Evolutionary conservation across 106 monocot species (phyloP), one percentile per base, ranked within the genome.

Genomic region (Dendrobium nobile): DNA sequence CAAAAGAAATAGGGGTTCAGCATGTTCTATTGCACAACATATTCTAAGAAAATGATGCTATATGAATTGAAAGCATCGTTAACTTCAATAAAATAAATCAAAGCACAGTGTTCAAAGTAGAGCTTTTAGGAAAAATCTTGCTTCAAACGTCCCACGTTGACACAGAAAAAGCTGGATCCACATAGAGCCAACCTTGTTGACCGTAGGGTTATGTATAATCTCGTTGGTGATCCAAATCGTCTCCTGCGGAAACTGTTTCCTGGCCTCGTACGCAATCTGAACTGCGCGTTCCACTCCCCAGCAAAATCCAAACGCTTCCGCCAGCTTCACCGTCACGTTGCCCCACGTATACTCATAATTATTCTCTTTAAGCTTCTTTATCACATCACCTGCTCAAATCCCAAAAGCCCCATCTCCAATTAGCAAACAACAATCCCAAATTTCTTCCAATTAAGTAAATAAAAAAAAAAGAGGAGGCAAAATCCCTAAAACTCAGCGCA

Each of bases 221-320:
- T 98, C 97, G 74, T 98, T 98, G n/a, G 97, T 98, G 78, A 98
- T 91, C 97, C 97, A 98, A 54, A 98, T 91, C 41, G 45, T 86
- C 55, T 98, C 94, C 33, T 98, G 81, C 0, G 97, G 97, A 82
- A 98, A 98, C 81, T 98, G 97, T 84, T 92, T 98, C 86, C 94
- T 87, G 33, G 97, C 97, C 81, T 98, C 97, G 41, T 98, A 98
- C 16, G 94, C 97, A 24, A 98, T 94, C 89, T 98, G 97, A 19
- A 98, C 97, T 0, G 97, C 97, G 31, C 97, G 80, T 78, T 98
- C 97, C 15, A 98, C 97, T 41, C 97, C 97, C 97, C 97, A 98
- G 85, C 97, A 98, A 88, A 98, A 98, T n/a, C 97, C 97, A 72
- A 83, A 94, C 2, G 97, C 72, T 85, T 92, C 97, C 56, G 97